Conservation (phyloP, 2,329 filamentous ascomycete genomes). For the Beauveria asiatica region DNA sequence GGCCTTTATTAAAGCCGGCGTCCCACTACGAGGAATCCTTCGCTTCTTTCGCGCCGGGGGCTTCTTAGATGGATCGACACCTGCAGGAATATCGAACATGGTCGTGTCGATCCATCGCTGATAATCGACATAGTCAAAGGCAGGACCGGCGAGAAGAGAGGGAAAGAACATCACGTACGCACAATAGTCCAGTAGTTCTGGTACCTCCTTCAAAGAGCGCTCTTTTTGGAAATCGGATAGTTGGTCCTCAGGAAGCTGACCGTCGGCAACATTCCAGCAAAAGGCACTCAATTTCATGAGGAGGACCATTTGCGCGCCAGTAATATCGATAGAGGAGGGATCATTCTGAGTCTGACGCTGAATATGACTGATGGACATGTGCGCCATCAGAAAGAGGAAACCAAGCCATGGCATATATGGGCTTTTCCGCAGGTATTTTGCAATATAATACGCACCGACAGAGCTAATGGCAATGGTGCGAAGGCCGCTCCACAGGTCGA, state of each 20-base stretch:
- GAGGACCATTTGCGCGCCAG: conserved; percentile 93
- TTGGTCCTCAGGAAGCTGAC: conserved; percentile 65
- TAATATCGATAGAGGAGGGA: conserved; percentile 71
- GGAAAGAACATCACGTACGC: conserved; percentile 97
- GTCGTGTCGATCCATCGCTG: conserved; percentile 83
- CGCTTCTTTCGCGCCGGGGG: conserved; percentile 82
- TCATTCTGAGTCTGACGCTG: conserved; percentile 63
- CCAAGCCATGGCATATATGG: conserved; percentile 97
- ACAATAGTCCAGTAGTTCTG: conserved; percentile 68
- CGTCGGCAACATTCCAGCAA: conserved; percentile 97
- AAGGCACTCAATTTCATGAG: conserved; percentile 97
- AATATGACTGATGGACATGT: conserved; percentile 89
- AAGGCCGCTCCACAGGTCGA: conserved; percentile 82
- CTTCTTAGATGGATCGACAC: conserved; percentile 75
- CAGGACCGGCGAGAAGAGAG: conserved; percentile 76
- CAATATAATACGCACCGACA: conserved; percentile 71
- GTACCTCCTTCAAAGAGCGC: conserved; percentile 66
- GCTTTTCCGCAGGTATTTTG: conserved; percentile 66
- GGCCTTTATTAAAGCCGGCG: conserved; percentile 72
- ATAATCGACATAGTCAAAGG: conserved; percentile 94
- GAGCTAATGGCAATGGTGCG: conserved; percentile 73
- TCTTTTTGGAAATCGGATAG: conserved; percentile 85
- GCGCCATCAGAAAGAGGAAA: conserved; percentile 89
- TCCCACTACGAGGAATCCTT: conserved; percentile 84
- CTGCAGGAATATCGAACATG: conserved; percentile 82